Conservation (phyloP, 2,329 filamentous ascomycete species). For the Talaromyces sp. region DNA sequence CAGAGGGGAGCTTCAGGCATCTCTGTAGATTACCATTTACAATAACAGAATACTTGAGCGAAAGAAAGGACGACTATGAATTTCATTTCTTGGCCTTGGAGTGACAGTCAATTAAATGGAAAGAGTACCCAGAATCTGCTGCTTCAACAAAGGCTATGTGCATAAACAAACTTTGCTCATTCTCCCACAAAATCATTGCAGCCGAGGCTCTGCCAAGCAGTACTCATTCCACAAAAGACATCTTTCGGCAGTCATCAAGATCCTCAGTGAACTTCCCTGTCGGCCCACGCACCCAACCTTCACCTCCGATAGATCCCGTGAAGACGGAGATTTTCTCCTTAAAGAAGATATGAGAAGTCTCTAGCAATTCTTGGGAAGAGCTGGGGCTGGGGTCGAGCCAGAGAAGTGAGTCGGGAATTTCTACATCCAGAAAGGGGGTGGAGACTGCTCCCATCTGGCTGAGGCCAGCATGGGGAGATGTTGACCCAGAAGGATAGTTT, state of each 20-base stretch:
- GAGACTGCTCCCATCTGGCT: neutral
- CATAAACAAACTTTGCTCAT: neutral
- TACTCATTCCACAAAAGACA: neutral
- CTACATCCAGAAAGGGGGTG: neutral
- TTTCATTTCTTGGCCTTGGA: neutral
- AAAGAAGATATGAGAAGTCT: neutral
- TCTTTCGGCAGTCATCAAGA: neutral
- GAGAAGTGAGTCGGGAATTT: neutral
- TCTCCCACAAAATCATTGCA: neutral
- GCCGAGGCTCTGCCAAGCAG: neutral
- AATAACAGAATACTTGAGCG: neutral
- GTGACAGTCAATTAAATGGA: neutral
- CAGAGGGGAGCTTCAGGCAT: neutral
- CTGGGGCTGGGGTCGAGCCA: neutral
- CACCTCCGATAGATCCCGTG: neutral
- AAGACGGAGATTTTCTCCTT: neutral
- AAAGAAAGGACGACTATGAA: neutral
- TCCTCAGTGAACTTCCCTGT: neutral
- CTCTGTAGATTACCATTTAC: neutral
- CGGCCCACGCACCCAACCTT: neutral
- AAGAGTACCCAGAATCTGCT: neutral
- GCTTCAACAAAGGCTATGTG: neutral
- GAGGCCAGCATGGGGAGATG: neutral
- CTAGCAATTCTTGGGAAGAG: neutral
- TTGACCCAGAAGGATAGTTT: neutral